These are phyloP conservation scores for Boeremia lycopersici DNA, from an alignment of 2,329 filamentous ascomycete genomes.

Conservation along the genomic window DNA sequence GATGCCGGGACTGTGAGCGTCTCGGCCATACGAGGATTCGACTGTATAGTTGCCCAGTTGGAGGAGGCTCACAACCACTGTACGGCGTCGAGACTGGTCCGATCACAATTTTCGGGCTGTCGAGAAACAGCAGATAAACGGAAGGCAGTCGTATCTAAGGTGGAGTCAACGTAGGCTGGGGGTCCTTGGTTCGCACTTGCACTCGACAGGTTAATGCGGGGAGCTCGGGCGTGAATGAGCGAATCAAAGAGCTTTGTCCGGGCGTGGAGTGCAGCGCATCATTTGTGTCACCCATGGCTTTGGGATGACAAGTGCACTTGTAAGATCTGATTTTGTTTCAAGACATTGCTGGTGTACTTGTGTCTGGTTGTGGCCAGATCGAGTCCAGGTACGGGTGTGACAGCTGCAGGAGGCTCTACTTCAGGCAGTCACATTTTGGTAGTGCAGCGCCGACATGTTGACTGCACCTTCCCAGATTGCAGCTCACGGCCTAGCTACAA, in stretches of 20 bases:
- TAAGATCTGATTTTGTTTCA: slow-evolving; percentile 14
- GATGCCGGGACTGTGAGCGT: background rate
- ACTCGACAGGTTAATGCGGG: slow-evolving; percentile 7
- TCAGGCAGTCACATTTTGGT: slow-evolving; percentile 10
- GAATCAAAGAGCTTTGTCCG: slow-evolving; percentile 44
- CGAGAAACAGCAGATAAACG: background rate
- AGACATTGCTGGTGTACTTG: slow-evolving; percentile 23
- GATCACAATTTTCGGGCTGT: slow-evolving; percentile 14
- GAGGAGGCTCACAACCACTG: slow-evolving; percentile 4
- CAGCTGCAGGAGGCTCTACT: slow-evolving; percentile 16
- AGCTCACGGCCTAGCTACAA: background rate
- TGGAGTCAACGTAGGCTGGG: slow-evolving; percentile 3
- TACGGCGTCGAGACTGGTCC: background rate
- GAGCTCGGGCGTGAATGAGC: slow-evolving; percentile 4
- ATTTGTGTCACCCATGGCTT: slow-evolving; percentile 49
- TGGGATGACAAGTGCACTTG: slow-evolving; percentile 60
- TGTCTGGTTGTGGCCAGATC: slow-evolving; percentile 9
- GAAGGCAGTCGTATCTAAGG: slow-evolving; percentile 10
- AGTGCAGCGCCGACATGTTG: slow-evolving; percentile 2
- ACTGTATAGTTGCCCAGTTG: slow-evolving; percentile 23
- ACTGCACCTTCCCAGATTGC: slow-evolving; percentile 1
- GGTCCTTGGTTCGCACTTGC: slow-evolving; percentile 2
- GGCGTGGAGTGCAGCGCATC: slow-evolving; percentile 53
- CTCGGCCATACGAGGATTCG: slow-evolving; percentile 26
- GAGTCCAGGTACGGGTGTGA: slow-evolving; percentile 20